Percentiles rank a stretch among this genome's conserved stretches.
Evolutionary conservation across 108 stramenopile species (phyloP).

Genomic region (Cyclotella baltica): DNA sequence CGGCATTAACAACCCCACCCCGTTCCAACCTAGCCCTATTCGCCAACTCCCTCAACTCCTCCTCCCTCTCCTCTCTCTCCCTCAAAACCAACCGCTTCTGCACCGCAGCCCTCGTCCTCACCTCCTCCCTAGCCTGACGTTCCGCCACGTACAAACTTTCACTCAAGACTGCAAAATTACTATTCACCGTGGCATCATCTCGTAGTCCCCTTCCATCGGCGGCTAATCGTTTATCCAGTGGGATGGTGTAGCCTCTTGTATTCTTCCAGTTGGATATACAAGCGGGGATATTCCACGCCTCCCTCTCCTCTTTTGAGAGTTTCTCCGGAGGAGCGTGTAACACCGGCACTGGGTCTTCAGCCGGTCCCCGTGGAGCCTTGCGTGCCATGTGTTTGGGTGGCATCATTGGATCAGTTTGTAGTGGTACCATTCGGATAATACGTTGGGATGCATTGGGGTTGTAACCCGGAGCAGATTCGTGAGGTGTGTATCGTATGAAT

Average conservation of each 20-base stretch:
- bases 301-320: conserved; percentile 88
- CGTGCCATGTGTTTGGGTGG: conserved; percentile 98
- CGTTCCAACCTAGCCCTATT: conserved; percentile 92
- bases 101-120: conserved; percentile 89
- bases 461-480: conserved; percentile 97
- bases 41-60: conserved; percentile 93
- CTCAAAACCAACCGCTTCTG: conserved; percentile 87
- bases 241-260: conserved; percentile 96
- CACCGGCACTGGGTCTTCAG: conserved; percentile 92
- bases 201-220: conserved; percentile 97
- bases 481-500: conserved; percentile 98
- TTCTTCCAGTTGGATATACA: conserved; percentile 99
- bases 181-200: conserved; percentile 90
- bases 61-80: conserved; percentile 91
- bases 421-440: conserved; percentile 98
- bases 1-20: conserved; percentile 46
- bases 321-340: conserved; percentile 86
- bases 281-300: conserved; percentile 98
- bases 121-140: conserved; percentile 95
- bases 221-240: conserved; percentile 98
- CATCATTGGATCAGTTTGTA: conserved; percentile 98
- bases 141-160: conserved; percentile 97
- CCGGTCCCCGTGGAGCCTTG: conserved; percentile 95
- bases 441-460: conserved; percentile 92
- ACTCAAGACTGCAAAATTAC: conserved; percentile 94